Conservation (phyloP, 495 filamentous ascomycete species). For the Aspergillus panamensis region DNA sequence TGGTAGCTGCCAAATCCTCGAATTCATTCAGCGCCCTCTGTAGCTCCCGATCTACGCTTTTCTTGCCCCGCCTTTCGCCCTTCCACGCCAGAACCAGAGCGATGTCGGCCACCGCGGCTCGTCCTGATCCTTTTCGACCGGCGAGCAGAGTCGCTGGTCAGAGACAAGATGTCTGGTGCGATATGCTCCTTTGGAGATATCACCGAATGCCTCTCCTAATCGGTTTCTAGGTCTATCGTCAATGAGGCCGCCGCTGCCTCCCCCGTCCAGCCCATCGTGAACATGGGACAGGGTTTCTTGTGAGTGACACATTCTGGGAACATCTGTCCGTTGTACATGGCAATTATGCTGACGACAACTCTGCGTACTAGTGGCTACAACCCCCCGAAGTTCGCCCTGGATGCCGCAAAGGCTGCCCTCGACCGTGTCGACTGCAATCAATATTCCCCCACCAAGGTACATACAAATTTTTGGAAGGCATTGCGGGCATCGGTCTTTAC, state of each 20-base stretch:
- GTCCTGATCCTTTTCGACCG: conserved; percentile 58
- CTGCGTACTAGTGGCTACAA: conserved; percentile 71
- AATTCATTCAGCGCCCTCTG: conserved; percentile 11
- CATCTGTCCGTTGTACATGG: not conserved
- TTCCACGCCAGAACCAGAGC: conserved; percentile 27
- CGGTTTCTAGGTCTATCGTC: conserved; percentile 71
- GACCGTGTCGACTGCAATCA: conserved; percentile 97
- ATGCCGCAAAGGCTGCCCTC: conserved; percentile 85
- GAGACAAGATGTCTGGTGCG: conserved; percentile 91
- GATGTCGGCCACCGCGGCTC: conserved; percentile 44
- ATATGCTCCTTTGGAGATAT: not conserved
- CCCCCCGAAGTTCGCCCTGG: conserved; percentile 83
- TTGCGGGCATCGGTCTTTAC: not conserved
- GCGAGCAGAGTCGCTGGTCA: conserved; percentile 75
- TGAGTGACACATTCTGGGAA: conserved; percentile 29
- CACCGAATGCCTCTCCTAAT: conserved; percentile 14
- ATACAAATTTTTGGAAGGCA: not conserved
- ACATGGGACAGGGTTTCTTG: conserved; percentile 97
- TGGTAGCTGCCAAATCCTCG: conserved; percentile 4
- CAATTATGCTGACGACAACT: not conserved
- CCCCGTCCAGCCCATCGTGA: conserved; percentile 85
- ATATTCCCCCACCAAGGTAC: conserved; percentile 87
- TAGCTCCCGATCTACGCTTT: conserved; percentile 2
- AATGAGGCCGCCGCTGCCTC: conserved; percentile 87
- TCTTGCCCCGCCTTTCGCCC: conserved; percentile 25